A percentile compares a stretch with the other conserved stretches of the same genome.
phyloP scores from a whole-genome alignment of 2,329 filamentous ascomycete species.

The Colletotrichum sidae region DNA sequence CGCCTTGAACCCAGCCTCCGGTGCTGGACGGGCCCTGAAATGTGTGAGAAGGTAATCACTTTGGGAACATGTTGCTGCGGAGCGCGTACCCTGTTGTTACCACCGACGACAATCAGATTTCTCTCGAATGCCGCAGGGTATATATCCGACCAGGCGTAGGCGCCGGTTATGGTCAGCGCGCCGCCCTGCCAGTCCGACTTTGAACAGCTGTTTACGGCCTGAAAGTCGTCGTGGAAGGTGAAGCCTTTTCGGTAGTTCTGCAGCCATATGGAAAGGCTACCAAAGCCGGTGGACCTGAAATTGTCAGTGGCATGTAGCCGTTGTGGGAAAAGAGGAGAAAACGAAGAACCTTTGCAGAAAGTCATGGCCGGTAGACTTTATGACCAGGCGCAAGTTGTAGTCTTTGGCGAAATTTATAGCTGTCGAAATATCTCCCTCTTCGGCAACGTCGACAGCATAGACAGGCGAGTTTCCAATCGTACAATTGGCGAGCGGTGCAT shows the following conservation, averaged over 20 bases:
- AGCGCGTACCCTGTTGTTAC: slow-evolving; percentile 16
- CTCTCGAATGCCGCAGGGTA: slow-evolving; percentile 49
- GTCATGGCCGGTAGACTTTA: slow-evolving; percentile 48
- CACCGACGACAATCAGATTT: slow-evolving; percentile 22
- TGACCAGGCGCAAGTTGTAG: slow-evolving; percentile 55
- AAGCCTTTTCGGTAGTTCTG: slow-evolving; percentile 48
- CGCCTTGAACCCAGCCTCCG: slow-evolving; percentile 66
- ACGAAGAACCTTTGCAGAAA: slow-evolving; percentile 29
- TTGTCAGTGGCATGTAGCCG: background rate
- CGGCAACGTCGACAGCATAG: slow-evolving; percentile 18
- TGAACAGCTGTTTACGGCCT: slow-evolving; percentile 14
- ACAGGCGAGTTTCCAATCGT: slow-evolving; percentile 54
- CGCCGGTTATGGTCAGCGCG: slow-evolving; percentile 50
- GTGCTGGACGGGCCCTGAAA: slow-evolving; percentile 43
- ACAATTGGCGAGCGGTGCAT: slow-evolving; percentile 41
- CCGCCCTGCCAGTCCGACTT: slow-evolving; percentile 50
- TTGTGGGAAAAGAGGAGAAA: background rate
- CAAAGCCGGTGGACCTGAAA: slow-evolving; percentile 60
- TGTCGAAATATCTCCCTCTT: slow-evolving; percentile 20
- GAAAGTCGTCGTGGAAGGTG: slow-evolving; percentile 52
- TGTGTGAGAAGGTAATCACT: slow-evolving; percentile 43
- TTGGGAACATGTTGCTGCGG: slow-evolving; percentile 25
- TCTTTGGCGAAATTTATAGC: slow-evolving; percentile 47
- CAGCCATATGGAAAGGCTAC: slow-evolving; percentile 51
- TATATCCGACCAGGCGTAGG: slow-evolving; percentile 53